phyloP scores from a whole-genome alignment of 352 stramenopile genomes.

The Pythium chondricola region DNA sequence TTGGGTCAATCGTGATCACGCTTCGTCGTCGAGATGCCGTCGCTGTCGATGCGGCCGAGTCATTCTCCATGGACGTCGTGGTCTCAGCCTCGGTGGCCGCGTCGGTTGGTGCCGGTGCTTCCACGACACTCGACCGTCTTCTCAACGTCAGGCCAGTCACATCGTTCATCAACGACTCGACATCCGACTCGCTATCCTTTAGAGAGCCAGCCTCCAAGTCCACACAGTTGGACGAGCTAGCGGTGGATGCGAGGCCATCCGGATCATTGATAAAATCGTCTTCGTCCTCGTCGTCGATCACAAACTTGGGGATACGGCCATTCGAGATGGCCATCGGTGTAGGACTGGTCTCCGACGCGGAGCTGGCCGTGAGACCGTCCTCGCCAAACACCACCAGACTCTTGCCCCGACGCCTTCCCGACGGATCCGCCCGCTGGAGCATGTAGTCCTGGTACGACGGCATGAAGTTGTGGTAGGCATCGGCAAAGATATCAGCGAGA shows the following conservation, averaged over 20 bases:
- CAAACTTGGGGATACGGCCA: conserved; percentile 45
- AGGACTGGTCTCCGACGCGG: conserved; percentile 40
- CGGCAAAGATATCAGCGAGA: conserved; percentile 68
- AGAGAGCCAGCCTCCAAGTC: conserved; percentile 12
- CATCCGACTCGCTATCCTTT: conserved; percentile 2
- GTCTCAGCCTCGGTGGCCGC: no score
- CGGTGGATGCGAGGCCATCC: conserved; percentile 8
- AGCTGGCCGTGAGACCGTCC: conserved; percentile 28
- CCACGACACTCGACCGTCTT: background rate
- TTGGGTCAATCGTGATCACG: background rate
- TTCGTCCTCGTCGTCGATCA: conserved; percentile 72
- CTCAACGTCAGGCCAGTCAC: background rate
- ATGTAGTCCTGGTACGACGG: conserved; percentile 83
- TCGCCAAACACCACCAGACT: conserved; percentile 38
- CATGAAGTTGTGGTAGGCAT: conserved; percentile 88
- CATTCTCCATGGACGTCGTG: no score
- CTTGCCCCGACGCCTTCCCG: conserved; percentile 30
- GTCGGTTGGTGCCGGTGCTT: no score
- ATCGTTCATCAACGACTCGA: background rate
- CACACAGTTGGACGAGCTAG: conserved; percentile 15
- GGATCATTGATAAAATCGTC: conserved; percentile 24
- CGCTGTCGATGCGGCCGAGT: no score
- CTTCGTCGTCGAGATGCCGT: background rate
- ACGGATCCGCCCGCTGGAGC: conserved; percentile 61
- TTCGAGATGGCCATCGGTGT: conserved; percentile 55